Base-by-base conservation (phyloP, 768 basidiomycete genomes). In the Galerina marginata region DNA sequence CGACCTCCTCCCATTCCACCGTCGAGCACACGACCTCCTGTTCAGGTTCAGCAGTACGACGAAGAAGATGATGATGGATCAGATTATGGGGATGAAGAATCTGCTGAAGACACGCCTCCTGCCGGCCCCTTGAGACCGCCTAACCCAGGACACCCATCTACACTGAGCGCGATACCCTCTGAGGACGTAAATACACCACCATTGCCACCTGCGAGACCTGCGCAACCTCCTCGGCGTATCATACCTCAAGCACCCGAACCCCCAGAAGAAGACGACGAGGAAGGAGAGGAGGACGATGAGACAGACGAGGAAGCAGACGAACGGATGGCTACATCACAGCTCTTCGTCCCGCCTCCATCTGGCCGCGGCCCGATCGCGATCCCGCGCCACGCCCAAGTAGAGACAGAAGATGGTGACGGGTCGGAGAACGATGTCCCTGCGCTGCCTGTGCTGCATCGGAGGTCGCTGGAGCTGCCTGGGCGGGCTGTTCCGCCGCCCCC, bases 321-420 rank as follows among this genome's bases (percentile, higher is more conserved):
- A 37, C 56, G 65, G 20, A 59, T 70, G 5, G 65, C 71, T 6
- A 60, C 58, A 2, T 69, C 71, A 7, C 70, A 70, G n/a, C 49
- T 72, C 7, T 69, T 73, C 47, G 65, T 74, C 39, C 72, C 69
- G 20, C 74, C 74, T 48, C 72, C 72, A 26, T 55, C 58, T 36
- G 62, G 49, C 10, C 52, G 63, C 46, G 58, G 61, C 20, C 53
- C 52, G 1, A 26, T 49, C 7, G 60, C 54, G 7, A 44, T 58
- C 25, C 57, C 59, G 23, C 54, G 63, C 20, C 49, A 59, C 26
- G 33, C 58, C 36, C 59, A 64, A 46, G 64, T 61, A 20, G 64
- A 67, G 11, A 37, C 51, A 4, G 64, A 63, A 14, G 69, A 66
- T 39, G 67, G 64, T 9, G 61, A 71, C 54, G 71, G 67, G 1